Evolutionary conservation across 2,329 filamentous ascomycete genomes (phyloP).

Genomic region (Alternaria alternata): DNA sequence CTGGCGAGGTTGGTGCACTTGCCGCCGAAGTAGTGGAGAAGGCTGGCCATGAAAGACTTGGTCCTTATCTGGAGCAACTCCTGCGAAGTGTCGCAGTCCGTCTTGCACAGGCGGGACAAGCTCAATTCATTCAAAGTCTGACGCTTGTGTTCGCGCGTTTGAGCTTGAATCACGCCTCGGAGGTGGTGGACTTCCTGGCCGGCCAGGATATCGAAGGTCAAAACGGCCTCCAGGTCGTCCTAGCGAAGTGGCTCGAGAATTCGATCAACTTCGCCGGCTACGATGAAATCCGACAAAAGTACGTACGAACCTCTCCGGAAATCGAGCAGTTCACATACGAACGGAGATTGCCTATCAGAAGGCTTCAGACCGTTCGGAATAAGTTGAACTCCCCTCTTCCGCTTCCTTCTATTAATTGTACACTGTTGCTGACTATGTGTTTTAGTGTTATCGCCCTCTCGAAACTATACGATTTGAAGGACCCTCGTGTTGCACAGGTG

Average conservation of each 20-base stretch:
- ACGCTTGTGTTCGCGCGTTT: conserved; percentile 94
- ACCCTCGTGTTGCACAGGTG: conserved; percentile 78
- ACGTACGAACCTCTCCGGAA: conserved; percentile 48
- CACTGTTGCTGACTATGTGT: conserved; percentile 19
- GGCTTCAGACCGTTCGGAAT: conserved; percentile 2
- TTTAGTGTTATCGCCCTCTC: conserved; percentile 86
- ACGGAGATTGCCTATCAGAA: neutral
- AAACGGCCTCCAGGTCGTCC: conserved; percentile 86
- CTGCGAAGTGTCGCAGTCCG: conserved; percentile 87
- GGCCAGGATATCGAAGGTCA: conserved; percentile 81
- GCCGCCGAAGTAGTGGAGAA: conserved; percentile 96
- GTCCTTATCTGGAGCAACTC: conserved; percentile 87
- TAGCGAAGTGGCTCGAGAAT: conserved; percentile 97
- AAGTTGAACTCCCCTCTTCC: conserved; percentile 2
- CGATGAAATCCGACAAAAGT: conserved; percentile 97
- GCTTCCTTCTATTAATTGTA: neutral
- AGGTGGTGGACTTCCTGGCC: conserved; percentile 91
- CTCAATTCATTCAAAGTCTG: conserved; percentile 92
- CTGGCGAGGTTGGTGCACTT: conserved; percentile 93
- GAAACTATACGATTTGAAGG: conserved; percentile 87
- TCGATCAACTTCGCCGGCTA: conserved; percentile 98
- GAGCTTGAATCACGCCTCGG: conserved; percentile 81
- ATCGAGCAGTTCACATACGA: conserved; percentile 6
- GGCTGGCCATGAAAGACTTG: conserved; percentile 88
- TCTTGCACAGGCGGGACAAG: conserved; percentile 80